Evolutionary conservation across 352 stramenopile species (phyloP).

Genomic region (Blastocystis sp.): DNA sequence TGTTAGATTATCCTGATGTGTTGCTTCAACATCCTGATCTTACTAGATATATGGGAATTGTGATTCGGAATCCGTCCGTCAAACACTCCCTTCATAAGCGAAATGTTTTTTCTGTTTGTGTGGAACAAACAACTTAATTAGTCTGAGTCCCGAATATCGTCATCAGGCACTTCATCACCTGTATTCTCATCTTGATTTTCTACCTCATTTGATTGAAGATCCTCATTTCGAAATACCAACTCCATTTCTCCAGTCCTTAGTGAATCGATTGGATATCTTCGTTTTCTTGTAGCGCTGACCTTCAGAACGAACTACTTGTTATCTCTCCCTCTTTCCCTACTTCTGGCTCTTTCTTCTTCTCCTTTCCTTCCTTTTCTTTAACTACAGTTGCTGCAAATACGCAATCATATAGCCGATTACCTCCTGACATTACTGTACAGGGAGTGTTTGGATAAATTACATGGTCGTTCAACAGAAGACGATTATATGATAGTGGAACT

Average conservation of each 20-base stretch:
- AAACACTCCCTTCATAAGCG: background rate
- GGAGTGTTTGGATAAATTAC: conserved; percentile 52
- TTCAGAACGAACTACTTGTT: conserved; percentile 34
- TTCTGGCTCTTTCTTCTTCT: conserved; percentile 45
- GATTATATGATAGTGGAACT: conserved; percentile 16
- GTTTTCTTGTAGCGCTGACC: conserved; percentile 51
- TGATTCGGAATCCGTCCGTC: background rate
- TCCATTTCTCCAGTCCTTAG: conserved; percentile 23
- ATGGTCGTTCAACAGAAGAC: conserved; percentile 48
- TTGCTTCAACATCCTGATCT: conserved; percentile 13
- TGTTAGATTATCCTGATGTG: conserved; percentile 32
- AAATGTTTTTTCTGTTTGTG: background rate
- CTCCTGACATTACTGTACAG: background rate
- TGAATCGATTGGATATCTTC: conserved; percentile 16
- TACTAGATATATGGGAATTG: conserved; percentile 35
- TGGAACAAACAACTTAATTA: background rate
- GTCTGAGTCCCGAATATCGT: conserved; percentile 16
- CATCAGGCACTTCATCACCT: background rate
- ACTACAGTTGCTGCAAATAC: conserved; percentile 25
- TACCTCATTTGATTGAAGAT: background rate
- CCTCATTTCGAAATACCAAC: conserved; percentile 7
- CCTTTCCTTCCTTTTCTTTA: conserved; percentile 33
- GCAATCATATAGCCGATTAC: background rate
- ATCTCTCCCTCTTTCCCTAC: background rate
- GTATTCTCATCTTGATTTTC: background rate